Conservation (phyloP, 2,329 filamentous ascomycete species). For the Aspergillus intermedius region DNA sequence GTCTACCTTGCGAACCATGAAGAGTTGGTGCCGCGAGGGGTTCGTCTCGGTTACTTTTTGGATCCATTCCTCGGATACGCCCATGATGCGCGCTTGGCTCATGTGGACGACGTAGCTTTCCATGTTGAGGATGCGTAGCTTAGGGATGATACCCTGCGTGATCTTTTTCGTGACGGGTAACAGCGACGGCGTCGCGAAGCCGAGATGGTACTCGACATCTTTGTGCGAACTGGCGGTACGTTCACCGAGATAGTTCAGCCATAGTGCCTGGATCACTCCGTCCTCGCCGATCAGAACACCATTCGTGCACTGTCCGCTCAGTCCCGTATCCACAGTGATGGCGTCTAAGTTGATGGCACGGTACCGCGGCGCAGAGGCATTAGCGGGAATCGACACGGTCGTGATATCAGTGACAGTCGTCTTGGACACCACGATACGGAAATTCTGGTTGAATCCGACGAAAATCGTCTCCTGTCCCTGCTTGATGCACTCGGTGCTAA, state of each 20-base stretch:
- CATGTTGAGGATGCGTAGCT: constrained; percentile 83
- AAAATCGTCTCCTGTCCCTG: constrained; percentile 94
- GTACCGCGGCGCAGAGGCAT: constrained; percentile 83
- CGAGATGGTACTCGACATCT: constrained; percentile 94
- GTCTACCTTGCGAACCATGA: constrained; percentile 92
- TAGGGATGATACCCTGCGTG: constrained; percentile 69
- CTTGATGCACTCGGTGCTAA: constrained; percentile 75
- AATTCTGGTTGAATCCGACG: constrained; percentile 95
- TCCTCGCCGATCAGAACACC: constrained; percentile 86
- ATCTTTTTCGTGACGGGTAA: constrained; percentile 85
- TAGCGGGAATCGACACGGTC: constrained; percentile 91
- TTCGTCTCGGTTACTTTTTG: constrained; percentile 82
- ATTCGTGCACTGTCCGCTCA: constrained; percentile 86
- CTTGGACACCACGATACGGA: constrained; percentile 85
- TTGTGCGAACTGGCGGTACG: constrained; percentile 69
- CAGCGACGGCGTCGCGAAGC: constrained; percentile 79
- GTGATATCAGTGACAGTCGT: constrained; percentile 96
- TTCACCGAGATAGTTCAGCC: constrained; percentile 95
- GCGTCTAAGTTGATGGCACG: constrained; percentile 93
- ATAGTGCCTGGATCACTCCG: constrained; percentile 87
- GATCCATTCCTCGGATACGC: constrained; percentile 93
- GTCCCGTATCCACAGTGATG: constrained; percentile 89
- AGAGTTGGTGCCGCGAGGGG: constrained; percentile 87
- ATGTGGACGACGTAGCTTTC: constrained; percentile 95
- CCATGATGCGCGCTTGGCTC: constrained; percentile 95